Percentiles rank a stretch among this genome's conserved stretches.
phyloP scores from a whole-genome alignment of 441 rosid genomes.

The Syzygium malaccense region DNA sequence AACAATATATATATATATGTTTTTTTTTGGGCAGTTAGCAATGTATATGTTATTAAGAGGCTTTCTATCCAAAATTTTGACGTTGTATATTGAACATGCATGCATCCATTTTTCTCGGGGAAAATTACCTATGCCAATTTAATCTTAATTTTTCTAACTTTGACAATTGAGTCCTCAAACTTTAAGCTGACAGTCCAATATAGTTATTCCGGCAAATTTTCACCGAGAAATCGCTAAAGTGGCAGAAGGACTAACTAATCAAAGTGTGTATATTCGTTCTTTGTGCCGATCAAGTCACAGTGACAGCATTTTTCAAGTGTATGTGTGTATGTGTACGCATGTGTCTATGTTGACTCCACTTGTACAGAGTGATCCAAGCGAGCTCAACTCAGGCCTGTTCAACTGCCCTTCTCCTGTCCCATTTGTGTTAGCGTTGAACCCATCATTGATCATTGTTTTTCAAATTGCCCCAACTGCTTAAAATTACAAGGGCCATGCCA shows the following conservation, averaged over 20 bases:
- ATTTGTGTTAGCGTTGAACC: neutral
- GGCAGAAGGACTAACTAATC: neutral
- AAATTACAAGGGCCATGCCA: neutral
- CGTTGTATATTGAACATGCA: neutral
- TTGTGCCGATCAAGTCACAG: neutral
- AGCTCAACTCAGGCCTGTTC: neutral
- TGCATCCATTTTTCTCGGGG: neutral
- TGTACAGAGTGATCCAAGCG: neutral
- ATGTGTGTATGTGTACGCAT: neutral
- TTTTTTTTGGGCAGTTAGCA: too few relatives aligned
- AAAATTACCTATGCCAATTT: too few relatives aligned
- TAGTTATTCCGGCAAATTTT: neutral
- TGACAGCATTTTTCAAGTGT: neutral
- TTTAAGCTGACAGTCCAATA: neutral
- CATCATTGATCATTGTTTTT: neutral
- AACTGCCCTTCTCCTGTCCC: neutral
- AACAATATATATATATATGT: neutral
- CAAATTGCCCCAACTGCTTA: neutral
- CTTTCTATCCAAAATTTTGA: neutral
- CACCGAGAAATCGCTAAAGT: fast-evolving
- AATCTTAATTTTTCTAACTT: too few relatives aligned
- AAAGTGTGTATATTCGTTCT: neutral
- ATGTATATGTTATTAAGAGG: neutral
- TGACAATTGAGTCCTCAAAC: too few relatives aligned
- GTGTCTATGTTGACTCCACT: neutral